Conservation (phyloP, 75 land plant genomes). For the Pinus tabuliformis region DNA sequence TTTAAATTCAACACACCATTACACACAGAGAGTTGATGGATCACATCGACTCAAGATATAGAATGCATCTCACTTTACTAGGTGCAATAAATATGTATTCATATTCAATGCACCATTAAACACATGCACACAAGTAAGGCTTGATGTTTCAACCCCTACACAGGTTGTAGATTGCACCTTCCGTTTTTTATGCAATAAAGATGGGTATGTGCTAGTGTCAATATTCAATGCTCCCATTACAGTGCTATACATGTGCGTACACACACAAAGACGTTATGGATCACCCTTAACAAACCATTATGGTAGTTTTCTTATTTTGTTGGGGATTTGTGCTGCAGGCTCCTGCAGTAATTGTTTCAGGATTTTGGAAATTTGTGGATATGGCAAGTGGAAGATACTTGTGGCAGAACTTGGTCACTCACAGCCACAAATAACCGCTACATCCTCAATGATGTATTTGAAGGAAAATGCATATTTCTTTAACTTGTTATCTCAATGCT, state of each 20-base stretch:
- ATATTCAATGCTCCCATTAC: not conserved
- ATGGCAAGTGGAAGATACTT: constrained; percentile 77
- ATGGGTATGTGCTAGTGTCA: not conserved
- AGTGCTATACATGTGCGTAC: too few species aligned
- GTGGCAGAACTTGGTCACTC: constrained; percentile 25
- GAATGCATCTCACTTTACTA: too few species aligned
- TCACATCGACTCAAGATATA: too few species aligned
- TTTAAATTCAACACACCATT: too few species aligned
- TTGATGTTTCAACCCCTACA: too few species aligned
- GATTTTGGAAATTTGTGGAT: constrained; percentile 63
- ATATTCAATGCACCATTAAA: too few species aligned
- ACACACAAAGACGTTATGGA: too few species aligned
- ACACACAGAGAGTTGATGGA: too few species aligned
- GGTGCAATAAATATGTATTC: too few species aligned
- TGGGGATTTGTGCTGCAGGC: constrained; percentile 2
- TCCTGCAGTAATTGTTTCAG: constrained; percentile 16
- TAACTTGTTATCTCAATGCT: not conserved
- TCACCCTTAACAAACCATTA: too few species aligned
- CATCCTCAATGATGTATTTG: not conserved
- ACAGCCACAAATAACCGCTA: not conserved
- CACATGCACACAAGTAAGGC: too few species aligned
- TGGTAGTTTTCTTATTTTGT: not conserved
- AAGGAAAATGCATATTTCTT: not conserved
- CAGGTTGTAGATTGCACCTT: not conserved
- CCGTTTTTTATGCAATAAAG: not conserved